Base-by-base conservation (phyloP, 208 protist genomes). In the Vickermania spadyakhi region DNA sequence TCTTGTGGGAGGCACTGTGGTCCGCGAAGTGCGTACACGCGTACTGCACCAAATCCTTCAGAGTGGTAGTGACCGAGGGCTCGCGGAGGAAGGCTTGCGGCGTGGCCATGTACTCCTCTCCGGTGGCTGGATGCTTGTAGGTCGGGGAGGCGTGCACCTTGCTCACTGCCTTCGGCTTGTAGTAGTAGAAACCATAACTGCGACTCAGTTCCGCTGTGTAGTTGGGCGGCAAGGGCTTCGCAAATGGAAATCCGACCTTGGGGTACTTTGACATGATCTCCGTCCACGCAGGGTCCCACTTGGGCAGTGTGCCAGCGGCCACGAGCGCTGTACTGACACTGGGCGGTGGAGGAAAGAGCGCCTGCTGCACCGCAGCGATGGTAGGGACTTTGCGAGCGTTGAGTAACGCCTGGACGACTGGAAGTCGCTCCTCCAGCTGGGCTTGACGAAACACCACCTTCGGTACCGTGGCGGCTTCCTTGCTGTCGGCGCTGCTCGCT, bases 121-220 rank as follows among this genome's bases (percentile, higher is more conserved):
- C 66, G 56, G 84, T 77, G 1, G 64, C 74, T 18, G 87, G 87
- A 27, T 94, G 87, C 45, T 62, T 73, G 66, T 84, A 86, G 11
- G 79, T 86, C 0, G 77, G 58, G 26, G 65, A 58, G 13, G 73
- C 60, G 28, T 64, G 52, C 7, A 59, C 52, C 1, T 45, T 55
- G 2, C 41, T 21, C 29, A 49, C 28, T 2, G 1, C 1, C 26
- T 13, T 22, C 25, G 3, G 49, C 2, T 27, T 28, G 50, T 45
- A 93, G 75, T 74, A 81, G 75, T 94, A 94, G 54, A 81, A 72
- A 0, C 87, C 87, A 55, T 73, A 75, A 2, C 70, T 68, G 30
- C 81, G 76, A 50, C 70, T 84, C 3, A 81, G 41, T 1, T 73
- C 54, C 27, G 60, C 65, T 0, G 69, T 76, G 79, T 81, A 94